Evolutionary conservation across 2,329 filamentous ascomycete species (phyloP).

Genomic region (Apiospora aurea): DNA sequence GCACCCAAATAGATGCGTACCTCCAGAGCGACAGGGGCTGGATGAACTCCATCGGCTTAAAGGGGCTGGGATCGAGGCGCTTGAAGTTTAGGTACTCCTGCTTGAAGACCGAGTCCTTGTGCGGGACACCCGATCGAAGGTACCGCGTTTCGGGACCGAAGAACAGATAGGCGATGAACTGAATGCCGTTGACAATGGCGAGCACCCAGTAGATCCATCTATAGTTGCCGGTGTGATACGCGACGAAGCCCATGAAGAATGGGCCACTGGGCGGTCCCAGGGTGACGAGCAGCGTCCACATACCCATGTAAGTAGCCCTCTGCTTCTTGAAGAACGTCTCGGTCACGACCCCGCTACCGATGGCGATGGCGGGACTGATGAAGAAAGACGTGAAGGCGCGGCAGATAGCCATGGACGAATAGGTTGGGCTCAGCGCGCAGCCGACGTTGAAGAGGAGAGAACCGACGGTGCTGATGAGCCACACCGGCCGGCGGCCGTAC

Average conservation of each 20-base stretch:
- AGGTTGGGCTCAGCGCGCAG: conserved; percentile 56
- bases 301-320: conserved; percentile 60
- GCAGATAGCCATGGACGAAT: conserved; percentile 57
- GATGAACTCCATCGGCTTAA: conserved; percentile 57
- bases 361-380: conserved; percentile 60
- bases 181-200: conserved; percentile 63
- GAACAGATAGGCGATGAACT: conserved; percentile 64
- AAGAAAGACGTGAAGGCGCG: conserved; percentile 62
- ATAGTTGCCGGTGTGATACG: conserved; percentile 55
- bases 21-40: conserved; percentile 52
- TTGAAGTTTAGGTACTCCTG: conserved; percentile 51
- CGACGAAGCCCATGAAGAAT: conserved; percentile 53
- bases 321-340: conserved; percentile 65
- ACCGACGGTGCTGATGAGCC: conserved; percentile 56
- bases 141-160: conserved; percentile 63
- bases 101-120: conserved; percentile 49
- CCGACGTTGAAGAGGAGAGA: conserved; percentile 59
- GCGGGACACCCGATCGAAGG: conserved; percentile 46
- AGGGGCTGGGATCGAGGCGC: conserved; percentile 59
- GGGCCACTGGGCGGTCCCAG: conserved; percentile 41
- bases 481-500: conserved; percentile 62
- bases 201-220: conserved; percentile 66
- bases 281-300: conserved; percentile 56
- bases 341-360: conserved; percentile 63
- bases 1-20: conserved; percentile 56